These are phyloP conservation scores for Biscogniauxia marginata DNA, from an alignment of 2,329 filamentous ascomycete genomes.

Conservation along the genomic window DNA sequence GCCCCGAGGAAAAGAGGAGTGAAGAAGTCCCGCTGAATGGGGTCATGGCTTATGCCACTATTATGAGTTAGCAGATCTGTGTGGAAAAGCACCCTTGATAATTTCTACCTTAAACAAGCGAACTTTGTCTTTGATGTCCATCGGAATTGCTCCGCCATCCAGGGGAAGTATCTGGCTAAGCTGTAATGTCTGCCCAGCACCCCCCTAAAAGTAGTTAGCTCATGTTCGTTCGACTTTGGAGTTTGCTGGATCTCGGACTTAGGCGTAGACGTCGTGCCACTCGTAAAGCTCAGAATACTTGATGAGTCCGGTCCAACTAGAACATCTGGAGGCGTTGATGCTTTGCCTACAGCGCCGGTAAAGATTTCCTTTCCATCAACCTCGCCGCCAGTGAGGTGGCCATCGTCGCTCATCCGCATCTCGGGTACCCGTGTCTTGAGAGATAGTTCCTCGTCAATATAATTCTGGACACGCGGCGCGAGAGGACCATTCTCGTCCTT, in stretches of 20 bases:
- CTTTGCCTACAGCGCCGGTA: constrained; percentile 48
- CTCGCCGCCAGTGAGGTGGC: constrained; percentile 67
- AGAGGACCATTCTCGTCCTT: constrained; percentile 64
- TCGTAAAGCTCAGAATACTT: constrained; percentile 51
- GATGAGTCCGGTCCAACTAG: constrained; percentile 83
- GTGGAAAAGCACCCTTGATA: too few relatives aligned
- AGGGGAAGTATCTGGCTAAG: constrained; percentile 82
- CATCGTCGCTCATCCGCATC: constrained; percentile 69
- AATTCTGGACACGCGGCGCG: constrained; percentile 52
- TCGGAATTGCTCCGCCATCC: constrained; percentile 86
- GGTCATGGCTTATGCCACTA: constrained; percentile 78
- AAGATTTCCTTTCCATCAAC: constrained; percentile 68
- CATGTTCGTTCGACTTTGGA: too few relatives aligned
- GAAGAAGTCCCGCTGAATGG: constrained; percentile 75
- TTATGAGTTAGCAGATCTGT: too few relatives aligned
- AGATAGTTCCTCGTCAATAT: constrained; percentile 69
- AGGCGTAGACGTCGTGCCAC: too few relatives aligned
- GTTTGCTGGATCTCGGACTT: too few relatives aligned
- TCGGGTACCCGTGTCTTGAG: constrained; percentile 74
- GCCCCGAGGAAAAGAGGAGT: constrained; percentile 86
- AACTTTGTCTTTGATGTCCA: constrained; percentile 72
- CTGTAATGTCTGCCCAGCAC: constrained; percentile 86
- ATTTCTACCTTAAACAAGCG: too few relatives aligned
- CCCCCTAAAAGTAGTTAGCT: too few relatives aligned
- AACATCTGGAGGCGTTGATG: constrained; percentile 62